phyloP scores from a whole-genome alignment of 2,329 filamentous ascomycete species.

The Pseudogymnoascus sp. region DNA sequence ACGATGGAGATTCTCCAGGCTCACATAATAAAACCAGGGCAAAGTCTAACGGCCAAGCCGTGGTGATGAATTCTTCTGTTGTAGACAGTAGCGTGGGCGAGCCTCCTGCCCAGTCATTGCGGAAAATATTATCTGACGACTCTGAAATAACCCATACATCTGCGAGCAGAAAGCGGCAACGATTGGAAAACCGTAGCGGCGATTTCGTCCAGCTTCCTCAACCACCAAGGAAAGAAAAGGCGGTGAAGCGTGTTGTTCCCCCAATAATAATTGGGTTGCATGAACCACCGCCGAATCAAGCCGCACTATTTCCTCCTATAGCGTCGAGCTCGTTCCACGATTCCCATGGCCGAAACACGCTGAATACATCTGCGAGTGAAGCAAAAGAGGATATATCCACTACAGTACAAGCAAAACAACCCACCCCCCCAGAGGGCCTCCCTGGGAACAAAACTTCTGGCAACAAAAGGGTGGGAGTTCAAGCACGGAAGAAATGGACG shows the following conservation, averaged over 20 bases:
- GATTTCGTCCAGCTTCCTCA: constrained; percentile 57
- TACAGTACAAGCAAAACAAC: background rate
- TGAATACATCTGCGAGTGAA: constrained; percentile 23
- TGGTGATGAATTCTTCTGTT: background rate
- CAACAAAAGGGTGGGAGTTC: constrained; percentile 42
- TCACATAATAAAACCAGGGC: background rate
- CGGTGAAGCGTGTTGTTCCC: constrained; percentile 46
- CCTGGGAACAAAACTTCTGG: constrained; percentile 26
- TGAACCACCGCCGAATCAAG: constrained; percentile 49
- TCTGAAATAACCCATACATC: constrained; percentile 21
- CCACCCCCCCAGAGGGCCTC: constrained; percentile 16
- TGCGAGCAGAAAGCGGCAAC: constrained; percentile 45
- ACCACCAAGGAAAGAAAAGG: constrained; percentile 56
- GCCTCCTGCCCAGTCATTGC: constrained; percentile 28
- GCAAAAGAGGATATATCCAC: constrained; percentile 11
- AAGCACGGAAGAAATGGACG: constrained; percentile 54
- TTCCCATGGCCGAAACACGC: constrained; percentile 34
- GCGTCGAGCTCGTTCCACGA: constrained; percentile 47
- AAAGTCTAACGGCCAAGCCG: constrained; percentile 6
- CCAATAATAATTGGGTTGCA: constrained; percentile 58
- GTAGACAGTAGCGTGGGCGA: constrained; percentile 24
- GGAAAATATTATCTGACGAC: constrained; percentile 28
- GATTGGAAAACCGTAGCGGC: constrained; percentile 43
- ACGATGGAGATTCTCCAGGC: background rate
- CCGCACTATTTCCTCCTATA: constrained; percentile 56